Evolutionary conservation across 371 early-diverging fungal genomes (phyloP).

Genomic region (Mortierella sp.): DNA sequence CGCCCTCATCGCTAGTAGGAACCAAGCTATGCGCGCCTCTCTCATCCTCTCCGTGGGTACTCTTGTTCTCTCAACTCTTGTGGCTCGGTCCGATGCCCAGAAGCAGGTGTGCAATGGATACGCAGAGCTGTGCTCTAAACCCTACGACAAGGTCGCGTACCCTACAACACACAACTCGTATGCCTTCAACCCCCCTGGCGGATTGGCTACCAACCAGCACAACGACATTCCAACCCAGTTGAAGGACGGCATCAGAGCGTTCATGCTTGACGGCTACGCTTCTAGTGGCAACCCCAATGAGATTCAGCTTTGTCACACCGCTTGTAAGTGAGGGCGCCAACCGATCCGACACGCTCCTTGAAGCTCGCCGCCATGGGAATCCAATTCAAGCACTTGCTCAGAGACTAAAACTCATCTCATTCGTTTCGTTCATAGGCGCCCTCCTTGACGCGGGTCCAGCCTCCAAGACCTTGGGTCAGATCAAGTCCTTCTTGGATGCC

Average conservation of each 20-base stretch:
- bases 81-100: conserved; percentile 25
- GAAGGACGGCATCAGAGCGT: conserved; percentile 77
- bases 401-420: too few species aligned
- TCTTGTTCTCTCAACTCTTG: conserved; percentile 10
- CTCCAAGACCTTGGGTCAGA: conserved; percentile 57
- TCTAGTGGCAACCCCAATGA: conserved; percentile 24
- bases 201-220: conserved; percentile 73
- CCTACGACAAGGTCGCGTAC: conserved; percentile 68
- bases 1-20: background rate
- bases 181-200: conserved; percentile 59
- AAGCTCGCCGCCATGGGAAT: too few species aligned
- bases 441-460: conserved; percentile 71
- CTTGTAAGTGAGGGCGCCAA: conserved; percentile 54
- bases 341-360: too few species aligned
- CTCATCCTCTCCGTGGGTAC: conserved; percentile 21
- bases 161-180: conserved; percentile 83
- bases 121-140: conserved; percentile 67
- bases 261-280: conserved; percentile 74
- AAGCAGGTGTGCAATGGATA: conserved; percentile 77
- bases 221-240: conserved; percentile 70
- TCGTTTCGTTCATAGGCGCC: conserved; percentile 13
- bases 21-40: conserved; percentile 24
- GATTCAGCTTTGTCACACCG: conserved; percentile 77
- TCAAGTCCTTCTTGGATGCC: conserved; percentile 66
- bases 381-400: too few species aligned